Evolutionary conservation across 1,284 basidiomycete species (phyloP).

Genomic region (Ganoderma multipileum): DNA sequence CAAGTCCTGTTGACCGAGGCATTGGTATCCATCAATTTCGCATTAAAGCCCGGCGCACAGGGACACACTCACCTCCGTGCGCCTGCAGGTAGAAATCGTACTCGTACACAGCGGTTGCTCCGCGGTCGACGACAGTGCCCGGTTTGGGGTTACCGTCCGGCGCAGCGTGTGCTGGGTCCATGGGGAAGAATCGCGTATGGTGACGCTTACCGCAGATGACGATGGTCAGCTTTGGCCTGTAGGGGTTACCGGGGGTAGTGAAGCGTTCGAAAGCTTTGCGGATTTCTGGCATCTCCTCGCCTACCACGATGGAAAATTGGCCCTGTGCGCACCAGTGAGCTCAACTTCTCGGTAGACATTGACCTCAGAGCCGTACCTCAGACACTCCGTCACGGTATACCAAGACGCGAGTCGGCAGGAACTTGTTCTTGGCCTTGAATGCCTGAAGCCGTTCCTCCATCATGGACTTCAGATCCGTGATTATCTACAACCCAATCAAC

Average conservation of each 20-base stretch:
- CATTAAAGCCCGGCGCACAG: background rate
- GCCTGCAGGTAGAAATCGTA: conserved; percentile 82
- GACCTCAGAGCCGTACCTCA: conserved; percentile 52
- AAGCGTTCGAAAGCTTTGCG: conserved; percentile 63
- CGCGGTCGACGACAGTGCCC: conserved; percentile 77
- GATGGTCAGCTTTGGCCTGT: conserved; percentile 75
- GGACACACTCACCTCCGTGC: conserved; percentile 52
- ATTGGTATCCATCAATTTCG: background rate
- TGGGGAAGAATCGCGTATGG: conserved; percentile 84
- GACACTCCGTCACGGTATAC: conserved; percentile 84
- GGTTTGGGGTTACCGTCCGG: conserved; percentile 71
- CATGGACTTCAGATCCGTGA: conserved; percentile 72
- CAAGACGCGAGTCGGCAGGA: conserved; percentile 66
- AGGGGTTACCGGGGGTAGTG: conserved; percentile 50
- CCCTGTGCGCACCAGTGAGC: conserved; percentile 51
- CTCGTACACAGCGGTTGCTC: conserved; percentile 72
- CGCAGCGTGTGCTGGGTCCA: conserved; percentile 58
- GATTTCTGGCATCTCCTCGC: conserved; percentile 72
- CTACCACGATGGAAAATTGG: conserved; percentile 72
- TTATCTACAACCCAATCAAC: conserved; percentile 57
- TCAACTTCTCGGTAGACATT: background rate
- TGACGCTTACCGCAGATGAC: conserved; percentile 86
- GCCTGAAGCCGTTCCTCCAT: conserved; percentile 66
- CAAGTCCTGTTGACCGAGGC: conserved; percentile 35
- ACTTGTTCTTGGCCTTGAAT: conserved; percentile 54